These are phyloP conservation scores for Neonectria faginata DNA, from an alignment of 2,329 filamentous ascomycete species.

Conservation along the genomic window DNA sequence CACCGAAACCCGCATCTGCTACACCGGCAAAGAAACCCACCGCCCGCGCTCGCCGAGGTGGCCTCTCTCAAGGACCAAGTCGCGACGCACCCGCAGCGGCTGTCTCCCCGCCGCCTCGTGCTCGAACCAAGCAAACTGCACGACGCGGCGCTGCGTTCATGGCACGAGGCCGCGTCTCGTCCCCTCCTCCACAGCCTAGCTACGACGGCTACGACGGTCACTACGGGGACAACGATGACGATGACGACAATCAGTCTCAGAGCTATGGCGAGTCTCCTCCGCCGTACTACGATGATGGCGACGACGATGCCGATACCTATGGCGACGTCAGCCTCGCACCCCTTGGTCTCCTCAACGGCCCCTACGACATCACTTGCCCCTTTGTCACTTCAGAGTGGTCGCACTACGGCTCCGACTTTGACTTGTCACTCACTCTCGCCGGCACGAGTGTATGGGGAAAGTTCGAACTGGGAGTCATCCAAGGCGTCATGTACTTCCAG, in stretches of 20 bases:
- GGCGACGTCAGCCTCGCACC: constrained; percentile 34
- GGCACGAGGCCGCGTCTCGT: constrained; percentile 40
- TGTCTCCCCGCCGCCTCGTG: constrained; percentile 4
- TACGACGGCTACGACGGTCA: neutral
- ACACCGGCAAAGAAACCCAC: constrained; percentile 10
- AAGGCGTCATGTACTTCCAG: constrained; percentile 57
- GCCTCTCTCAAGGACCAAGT: constrained; percentile 20
- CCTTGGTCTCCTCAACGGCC: constrained; percentile 58
- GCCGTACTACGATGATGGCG: constrained; percentile 28
- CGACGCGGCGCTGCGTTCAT: constrained; percentile 43
- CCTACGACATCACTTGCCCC: constrained; percentile 53
- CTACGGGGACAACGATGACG: neutral
- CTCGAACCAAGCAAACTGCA: constrained; percentile 40
- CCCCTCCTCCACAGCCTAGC: neutral
- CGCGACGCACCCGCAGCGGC: constrained; percentile 4
- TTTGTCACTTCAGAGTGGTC: constrained; percentile 45
- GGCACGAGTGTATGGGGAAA: constrained; percentile 58
- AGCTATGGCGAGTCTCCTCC: constrained; percentile 30
- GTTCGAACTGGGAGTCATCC: constrained; percentile 57
- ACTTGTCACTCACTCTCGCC: constrained; percentile 53
- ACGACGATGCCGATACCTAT: neutral
- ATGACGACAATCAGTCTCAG: neutral
- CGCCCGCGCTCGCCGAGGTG: constrained; percentile 29
- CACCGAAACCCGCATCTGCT: constrained; percentile 5
- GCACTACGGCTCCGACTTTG: constrained; percentile 42